Evolutionary conservation across 768 basidiomycete species (phyloP).

Genomic region (Aureoboletus auriporus): DNA sequence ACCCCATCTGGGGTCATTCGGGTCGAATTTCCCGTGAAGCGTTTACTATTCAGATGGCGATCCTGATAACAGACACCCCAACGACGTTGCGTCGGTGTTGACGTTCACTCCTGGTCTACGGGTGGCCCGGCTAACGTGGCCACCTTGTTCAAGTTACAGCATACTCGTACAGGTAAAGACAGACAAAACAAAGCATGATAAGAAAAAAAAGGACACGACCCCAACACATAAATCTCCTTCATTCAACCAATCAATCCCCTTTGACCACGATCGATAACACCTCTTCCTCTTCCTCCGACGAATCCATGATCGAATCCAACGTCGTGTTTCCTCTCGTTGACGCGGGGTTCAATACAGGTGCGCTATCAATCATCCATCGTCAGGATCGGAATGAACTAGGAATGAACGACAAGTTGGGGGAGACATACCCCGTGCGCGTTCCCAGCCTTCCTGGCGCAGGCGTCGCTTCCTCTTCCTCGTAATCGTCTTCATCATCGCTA

Average conservation of each 20-base stretch:
- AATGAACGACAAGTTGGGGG: not conserved
- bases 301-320: conserved; percentile 53
- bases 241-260: not conserved
- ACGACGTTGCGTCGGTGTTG: too few species aligned
- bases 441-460: conserved; percentile 25
- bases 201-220: too few species aligned
- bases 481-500: conserved; percentile 25
- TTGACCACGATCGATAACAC: conserved; percentile 31
- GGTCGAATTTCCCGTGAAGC: too few species aligned
- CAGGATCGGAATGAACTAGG: not conserved
- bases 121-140: too few species aligned
- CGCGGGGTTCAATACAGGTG: conserved; percentile 5
- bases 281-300: conserved; percentile 46
- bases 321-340: conserved; percentile 14
- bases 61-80: too few species aligned
- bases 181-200: too few species aligned
- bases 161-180: too few species aligned
- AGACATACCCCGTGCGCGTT: conserved; percentile 9
- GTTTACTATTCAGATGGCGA: too few species aligned
- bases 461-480: conserved; percentile 38
- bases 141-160: too few species aligned
- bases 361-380: not conserved
- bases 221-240: too few species aligned
- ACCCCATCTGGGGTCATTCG: too few species aligned
- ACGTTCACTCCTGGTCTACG: too few species aligned